Base-by-base conservation (phyloP, 1,284 basidiomycete genomes). In the Tylopilus sp. region DNA sequence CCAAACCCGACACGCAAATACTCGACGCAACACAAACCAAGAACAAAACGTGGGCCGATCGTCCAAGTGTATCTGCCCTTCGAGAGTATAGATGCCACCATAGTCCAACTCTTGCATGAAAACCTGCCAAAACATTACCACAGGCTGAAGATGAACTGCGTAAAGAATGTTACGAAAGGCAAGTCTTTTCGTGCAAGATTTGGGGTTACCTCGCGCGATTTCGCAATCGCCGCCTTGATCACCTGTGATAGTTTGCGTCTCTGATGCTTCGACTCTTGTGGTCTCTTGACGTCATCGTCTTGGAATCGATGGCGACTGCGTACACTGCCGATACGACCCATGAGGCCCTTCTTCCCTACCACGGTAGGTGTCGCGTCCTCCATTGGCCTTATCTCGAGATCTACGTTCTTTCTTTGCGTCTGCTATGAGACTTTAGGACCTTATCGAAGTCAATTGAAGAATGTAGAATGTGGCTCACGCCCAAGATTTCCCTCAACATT, bases 161-260 rank as follows among this genome's bases (percentile, higher is more conserved):
- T 13, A 46, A 28, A 53, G 31, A 42, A 36, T 29, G 60, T 64
- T 44, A 66, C 42, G 39, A 52, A 41, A 62, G 47, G 59, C 48
- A 51, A 59, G 51, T 23, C 49, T 35, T 51, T 15, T 19, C 38
- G 10, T 44, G 40, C 34, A 60, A 42, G 31, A 44, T 43, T 18
- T 28, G 4, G 26, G 38, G 8, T 41, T 64, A 61, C 63, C 63
- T 63, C 52, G 54, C 54, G 49, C 29, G 59, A 60, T 44, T 51
- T 66, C 21, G 51, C 46, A 21, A 66, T 29, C 33, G 48, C 57
- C 23, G 34, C 41, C 44, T 59, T 64, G 39, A 61, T 49, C 23
- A 50, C 43, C 34, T 56, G 52, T 4, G 51, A 48, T 52, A 66
- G 42, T 28, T 47, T 64, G 38, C 49, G 59, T 40, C 30, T 47